phyloP scores from a whole-genome alignment of 805 yeast genomes.

The Diddensiella transvaalensis region DNA sequence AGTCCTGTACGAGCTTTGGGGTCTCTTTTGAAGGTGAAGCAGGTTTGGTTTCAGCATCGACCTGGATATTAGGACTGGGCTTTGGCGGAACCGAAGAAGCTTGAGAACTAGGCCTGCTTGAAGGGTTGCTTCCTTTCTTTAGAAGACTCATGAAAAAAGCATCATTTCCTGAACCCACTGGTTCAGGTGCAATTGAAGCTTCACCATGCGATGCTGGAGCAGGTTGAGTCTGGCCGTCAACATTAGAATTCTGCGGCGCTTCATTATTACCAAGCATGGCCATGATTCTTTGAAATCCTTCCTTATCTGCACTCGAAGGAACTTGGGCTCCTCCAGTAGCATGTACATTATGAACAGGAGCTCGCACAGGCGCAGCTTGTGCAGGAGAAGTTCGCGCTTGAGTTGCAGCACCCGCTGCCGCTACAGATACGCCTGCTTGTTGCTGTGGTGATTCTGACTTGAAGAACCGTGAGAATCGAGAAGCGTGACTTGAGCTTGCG shows the following conservation, averaged over 20 bases:
- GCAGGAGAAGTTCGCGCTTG: conserved; percentile 9
- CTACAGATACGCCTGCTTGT: not conserved
- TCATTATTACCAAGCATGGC: conserved; percentile 25
- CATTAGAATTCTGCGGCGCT: not conserved
- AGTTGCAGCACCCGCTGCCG: not conserved
- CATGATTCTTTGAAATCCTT: conserved; percentile 33
- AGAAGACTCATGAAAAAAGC: conserved; percentile 25
- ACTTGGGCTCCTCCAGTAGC: not conserved
- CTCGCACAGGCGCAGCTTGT: not conserved
- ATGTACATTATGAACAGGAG: not conserved
- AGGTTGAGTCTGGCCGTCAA: not conserved
- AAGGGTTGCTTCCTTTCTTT: conserved; percentile 17
- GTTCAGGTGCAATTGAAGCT: not conserved
- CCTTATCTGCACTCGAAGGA: conserved; percentile 24
- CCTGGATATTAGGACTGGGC: not conserved
- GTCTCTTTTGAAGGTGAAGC: not conserved
- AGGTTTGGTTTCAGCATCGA: not conserved
- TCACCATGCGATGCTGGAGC: not conserved
- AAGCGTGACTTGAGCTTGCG: conserved; percentile 4
- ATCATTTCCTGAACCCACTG: conserved; percentile 16
- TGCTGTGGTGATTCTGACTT: conserved; percentile 5
- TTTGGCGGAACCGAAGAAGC: not conserved
- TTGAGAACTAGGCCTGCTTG: conserved; percentile 4
- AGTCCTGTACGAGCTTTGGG: not conserved
- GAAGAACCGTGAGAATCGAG: conserved; percentile 23